Percentiles rank a stretch among this genome's conserved stretches.
Evolutionary conservation across 169 alveolate species (phyloP).

Genomic region (Cryptosporidium viatorum): DNA sequence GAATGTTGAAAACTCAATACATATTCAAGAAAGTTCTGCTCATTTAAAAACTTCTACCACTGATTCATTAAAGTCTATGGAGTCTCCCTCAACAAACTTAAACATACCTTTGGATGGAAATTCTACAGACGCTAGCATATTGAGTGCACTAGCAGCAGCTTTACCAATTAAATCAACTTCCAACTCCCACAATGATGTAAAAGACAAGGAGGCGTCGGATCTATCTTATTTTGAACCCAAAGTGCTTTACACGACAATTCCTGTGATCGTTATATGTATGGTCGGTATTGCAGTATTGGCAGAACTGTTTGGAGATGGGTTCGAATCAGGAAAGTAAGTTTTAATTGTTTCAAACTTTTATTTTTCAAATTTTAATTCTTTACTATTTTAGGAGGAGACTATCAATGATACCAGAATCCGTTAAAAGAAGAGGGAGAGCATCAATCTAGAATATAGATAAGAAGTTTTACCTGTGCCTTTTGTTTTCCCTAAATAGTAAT

Average conservation of each 20-base stretch:
- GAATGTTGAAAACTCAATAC: slow-evolving; percentile 48
- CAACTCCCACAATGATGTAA: neutral
- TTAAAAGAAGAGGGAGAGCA: slow-evolving; percentile 75
- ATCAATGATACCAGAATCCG: slow-evolving; percentile 49
- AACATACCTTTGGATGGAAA: slow-evolving; percentile 30
- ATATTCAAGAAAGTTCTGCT: neutral
- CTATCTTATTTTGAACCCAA: slow-evolving; percentile 67
- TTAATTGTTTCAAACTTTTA: neutral
- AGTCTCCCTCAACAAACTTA: slow-evolving; percentile 1
- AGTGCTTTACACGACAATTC: slow-evolving; percentile 62
- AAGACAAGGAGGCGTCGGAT: slow-evolving; percentile 22
- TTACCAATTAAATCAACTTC: slow-evolving; percentile 12
- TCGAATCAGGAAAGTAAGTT: slow-evolving; percentile 73
- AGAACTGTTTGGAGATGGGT: slow-evolving; percentile 59
- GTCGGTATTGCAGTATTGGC: slow-evolving; percentile 65
- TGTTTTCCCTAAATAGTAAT: neutral
- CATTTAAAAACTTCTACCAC: neutral
- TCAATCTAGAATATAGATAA: slow-evolving; percentile 19
- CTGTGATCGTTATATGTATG: slow-evolving; percentile 45
- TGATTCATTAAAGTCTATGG: slow-evolving; percentile 28
- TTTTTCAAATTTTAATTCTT: neutral
- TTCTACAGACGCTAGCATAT: slow-evolving; percentile 12
- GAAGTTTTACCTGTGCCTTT: neutral
- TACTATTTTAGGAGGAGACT: slow-evolving; percentile 41
- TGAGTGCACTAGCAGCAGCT: slow-evolving; percentile 30